Evolutionary conservation across 129 eudicot genomes (phyloP), one percentile per base, ranked within the genome.

Genomic region (Tagetes patula): DNA sequence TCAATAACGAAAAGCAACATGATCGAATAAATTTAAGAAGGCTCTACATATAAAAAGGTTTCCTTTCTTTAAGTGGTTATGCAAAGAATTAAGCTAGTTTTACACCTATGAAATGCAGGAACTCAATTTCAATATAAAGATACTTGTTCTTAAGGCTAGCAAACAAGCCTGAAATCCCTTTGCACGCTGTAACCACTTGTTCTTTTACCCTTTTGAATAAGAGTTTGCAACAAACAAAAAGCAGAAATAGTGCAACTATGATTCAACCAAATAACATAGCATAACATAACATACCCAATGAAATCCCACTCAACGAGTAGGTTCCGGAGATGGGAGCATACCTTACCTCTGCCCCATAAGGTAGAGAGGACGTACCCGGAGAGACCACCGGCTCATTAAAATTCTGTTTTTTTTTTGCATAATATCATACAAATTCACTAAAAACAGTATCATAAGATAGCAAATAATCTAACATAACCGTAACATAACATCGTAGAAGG

Each of bases 191-290:
- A 76, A 54, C 30, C 49, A 67, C 50, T 65, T n/a, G 45, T 37
- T 43, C 43, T 9, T 65, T 77, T 77, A 14, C 76, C 65, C 74
- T 76, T 70, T 70, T 61, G 14, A 40, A 53, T 78, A 70, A 8
- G 72, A 70, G 37, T 70, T 64, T 48, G 39, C 41, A 7, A 78
- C 68, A 71, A 62, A 38, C 48, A 42, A 78, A 70, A 64, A 4
- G 68, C 77, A 65, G 49, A 64, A 76, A 42, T 34, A 65, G 64
- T 59, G 50, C 49, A 34, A 47, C 60, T 69, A 39, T 3, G 45
- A 41, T 8, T 38, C 34, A 30, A 42, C 79, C 39, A n/a, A 30
- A 8, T 54, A 20, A 20, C 27, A 20, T 20, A 20, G 27, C 27
- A 20, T 20, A 20, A 20, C 27, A 20, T 20, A 20, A 20, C 27